Base-by-base conservation (phyloP, 345 rosid species). In the Trapa incisa region DNA sequence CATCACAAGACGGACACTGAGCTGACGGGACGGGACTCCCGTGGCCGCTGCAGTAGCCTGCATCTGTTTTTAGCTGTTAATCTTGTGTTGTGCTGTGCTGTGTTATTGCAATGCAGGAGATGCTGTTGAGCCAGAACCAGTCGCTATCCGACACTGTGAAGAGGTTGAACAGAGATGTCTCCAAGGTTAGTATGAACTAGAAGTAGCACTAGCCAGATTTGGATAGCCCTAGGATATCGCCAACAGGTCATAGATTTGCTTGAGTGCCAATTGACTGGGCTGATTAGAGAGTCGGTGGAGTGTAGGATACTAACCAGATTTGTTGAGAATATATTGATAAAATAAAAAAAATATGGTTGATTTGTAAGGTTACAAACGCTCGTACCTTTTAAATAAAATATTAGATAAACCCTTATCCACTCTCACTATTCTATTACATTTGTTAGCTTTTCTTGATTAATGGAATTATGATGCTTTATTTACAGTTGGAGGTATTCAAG, bases 111-210 rank as follows among this genome's bases (percentile, higher is more conserved):
- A 68, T 69, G 66, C 73, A 91, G 98, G 97, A 90, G 89, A 84
- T 67, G 57, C 75, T 93, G 81, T 67, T 82, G 70, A 82, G 67
- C 71, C 92, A 88, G 71, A 93, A 90, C 50, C 78, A 80, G 43
- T 81, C 85, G 29, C 78, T 93, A 65, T 68, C 84, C 48, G 79
- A 65, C 75, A 82, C 86, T 68, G 96, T 85, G 41, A 84, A 75
- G 89, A 93, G 81, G 84, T 94, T 93, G 11, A 96, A 84, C 64
- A 88, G 96, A 82, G 98, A 93, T 87, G 97, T 93, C 67, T 72
- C 88, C 47, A 93, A 88, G 92, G 98, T 87, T n/a, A 35, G 70
- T 29, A 5, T 37, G 37, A 53, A 53, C 16, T 17, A 53, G 54
- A 22, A 22, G 29, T 22, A 22, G 29, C 29, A 22, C 29, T 22